Conservation (phyloP, 169 alveolate species). For the Cryptosporidium ryanae region DNA sequence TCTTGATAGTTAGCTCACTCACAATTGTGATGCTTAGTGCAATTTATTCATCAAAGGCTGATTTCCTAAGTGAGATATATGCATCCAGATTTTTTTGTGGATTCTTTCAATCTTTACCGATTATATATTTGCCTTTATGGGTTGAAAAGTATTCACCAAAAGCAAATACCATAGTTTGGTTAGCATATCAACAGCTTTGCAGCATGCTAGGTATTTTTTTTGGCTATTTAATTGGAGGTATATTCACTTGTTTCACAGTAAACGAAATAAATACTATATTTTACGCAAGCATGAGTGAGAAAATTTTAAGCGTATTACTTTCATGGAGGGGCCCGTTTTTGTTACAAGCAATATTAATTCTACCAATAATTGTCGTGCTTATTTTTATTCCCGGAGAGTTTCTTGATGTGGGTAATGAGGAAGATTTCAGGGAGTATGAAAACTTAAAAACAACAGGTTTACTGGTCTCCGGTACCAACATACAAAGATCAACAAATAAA, state of each 20-base stretch:
- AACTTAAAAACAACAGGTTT: constrained; percentile 61
- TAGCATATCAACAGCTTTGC: constrained; percentile 67
- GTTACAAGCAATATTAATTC: constrained; percentile 31
- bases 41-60: constrained; percentile 46
- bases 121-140: constrained; percentile 66
- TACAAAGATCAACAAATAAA: constrained; percentile 34
- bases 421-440: not conserved
- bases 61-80: constrained; percentile 25
- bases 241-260: constrained; percentile 46
- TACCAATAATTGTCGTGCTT: constrained; percentile 33
- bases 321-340: constrained; percentile 76
- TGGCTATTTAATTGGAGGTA: constrained; percentile 68
- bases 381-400: constrained; percentile 39
- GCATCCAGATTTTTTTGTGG: constrained; percentile 73
- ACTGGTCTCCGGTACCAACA: constrained; percentile 54
- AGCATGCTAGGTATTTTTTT: constrained; percentile 63
- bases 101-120: constrained; percentile 51
- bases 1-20: constrained; percentile 27
- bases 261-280: constrained; percentile 30
- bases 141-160: constrained; percentile 59
- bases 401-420: constrained; percentile 57
- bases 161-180: constrained; percentile 44
- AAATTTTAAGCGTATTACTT: not conserved
- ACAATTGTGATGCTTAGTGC: constrained; percentile 5
- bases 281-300: constrained; percentile 20